These are phyloP conservation scores for Heliocybe sulcata DNA, from an alignment of 1,284 basidiomycete species.

Conservation along the genomic window DNA sequence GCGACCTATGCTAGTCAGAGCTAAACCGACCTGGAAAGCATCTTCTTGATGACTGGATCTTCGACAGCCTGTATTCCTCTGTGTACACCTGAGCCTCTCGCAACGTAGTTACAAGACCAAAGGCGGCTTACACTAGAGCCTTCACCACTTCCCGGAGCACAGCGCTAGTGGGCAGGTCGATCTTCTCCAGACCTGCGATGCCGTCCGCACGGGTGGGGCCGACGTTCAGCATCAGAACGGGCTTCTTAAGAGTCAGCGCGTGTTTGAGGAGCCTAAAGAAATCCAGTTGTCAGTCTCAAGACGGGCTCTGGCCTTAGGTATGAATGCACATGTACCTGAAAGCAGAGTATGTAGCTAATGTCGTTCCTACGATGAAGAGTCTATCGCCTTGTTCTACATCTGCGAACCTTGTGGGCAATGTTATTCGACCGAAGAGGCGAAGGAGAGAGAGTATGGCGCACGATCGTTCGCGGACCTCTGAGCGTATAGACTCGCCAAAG, in stretches of 20 bases:
- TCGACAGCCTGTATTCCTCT: constrained; percentile 32
- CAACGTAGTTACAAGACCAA: background rate
- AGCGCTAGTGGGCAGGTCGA: constrained; percentile 64
- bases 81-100: background rate
- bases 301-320: background rate
- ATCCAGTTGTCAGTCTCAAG: background rate
- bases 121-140: constrained; percentile 42
- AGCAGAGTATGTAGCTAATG: constrained; percentile 88
- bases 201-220: constrained; percentile 82
- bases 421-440: background rate
- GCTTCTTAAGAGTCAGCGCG: constrained; percentile 69
- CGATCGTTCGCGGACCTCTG: constrained; percentile 61
- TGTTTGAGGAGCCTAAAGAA: constrained; percentile 65
- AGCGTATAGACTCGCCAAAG: constrained; percentile 81
- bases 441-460: constrained; percentile 28
- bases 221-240: constrained; percentile 75
- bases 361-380: constrained; percentile 80
- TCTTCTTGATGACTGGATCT: constrained; percentile 34
- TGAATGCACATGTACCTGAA: constrained; percentile 53
- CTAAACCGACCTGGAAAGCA: constrained; percentile 27
- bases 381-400: constrained; percentile 58
- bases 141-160: constrained; percentile 61
- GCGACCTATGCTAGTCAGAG: background rate
- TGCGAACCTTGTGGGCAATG: constrained; percentile 35
- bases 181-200: constrained; percentile 66